Conservation (phyloP, 352 stramenopile species). For the Pythium brassicae region DNA sequence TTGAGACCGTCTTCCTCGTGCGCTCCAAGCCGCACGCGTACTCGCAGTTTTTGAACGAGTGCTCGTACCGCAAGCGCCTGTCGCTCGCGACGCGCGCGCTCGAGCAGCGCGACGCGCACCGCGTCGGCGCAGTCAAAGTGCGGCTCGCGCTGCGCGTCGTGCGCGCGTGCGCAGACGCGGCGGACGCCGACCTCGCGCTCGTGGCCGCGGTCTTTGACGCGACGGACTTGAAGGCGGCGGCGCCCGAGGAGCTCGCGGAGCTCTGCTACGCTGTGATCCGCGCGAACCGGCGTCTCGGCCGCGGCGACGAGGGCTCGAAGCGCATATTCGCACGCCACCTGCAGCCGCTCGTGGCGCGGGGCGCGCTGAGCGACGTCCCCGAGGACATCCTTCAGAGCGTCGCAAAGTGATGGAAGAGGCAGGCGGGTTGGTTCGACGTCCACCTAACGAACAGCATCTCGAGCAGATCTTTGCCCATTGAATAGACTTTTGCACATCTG, state of each 20-base stretch:
- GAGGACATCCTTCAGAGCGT: background rate
- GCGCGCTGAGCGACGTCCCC: background rate
- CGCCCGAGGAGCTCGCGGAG: constrained; percentile 18
- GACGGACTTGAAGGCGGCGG: constrained; percentile 18
- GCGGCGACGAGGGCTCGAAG: constrained; percentile 16
- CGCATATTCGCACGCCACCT: constrained; percentile 15
- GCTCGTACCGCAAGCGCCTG: constrained; percentile 26
- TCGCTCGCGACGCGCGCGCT: constrained; percentile 23
- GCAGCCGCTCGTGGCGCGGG: constrained; percentile 17
- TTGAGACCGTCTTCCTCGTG: constrained; percentile 29
- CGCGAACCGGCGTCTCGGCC: constrained; percentile 27
- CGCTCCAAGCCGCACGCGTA: constrained; percentile 32
- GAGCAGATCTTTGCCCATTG: too few relatives aligned
- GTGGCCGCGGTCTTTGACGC: constrained; percentile 31
- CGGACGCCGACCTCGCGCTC: constrained; percentile 24
- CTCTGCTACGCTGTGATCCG: constrained; percentile 23
- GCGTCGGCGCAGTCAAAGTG: constrained; percentile 20
- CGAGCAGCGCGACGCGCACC: constrained; percentile 20
- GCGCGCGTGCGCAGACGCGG: constrained; percentile 18
- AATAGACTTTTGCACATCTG: too few relatives aligned
- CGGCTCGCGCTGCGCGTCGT: constrained; percentile 20
- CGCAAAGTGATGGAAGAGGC: too few relatives aligned
- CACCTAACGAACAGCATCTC: too few relatives aligned
- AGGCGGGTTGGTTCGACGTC: too few relatives aligned
- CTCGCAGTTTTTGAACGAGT: constrained; percentile 36